Percentiles rank a stretch among this genome's conserved stretches.
Evolutionary conservation across 352 stramenopile species (phyloP).

Genomic region (Peronospora belbahrii): DNA sequence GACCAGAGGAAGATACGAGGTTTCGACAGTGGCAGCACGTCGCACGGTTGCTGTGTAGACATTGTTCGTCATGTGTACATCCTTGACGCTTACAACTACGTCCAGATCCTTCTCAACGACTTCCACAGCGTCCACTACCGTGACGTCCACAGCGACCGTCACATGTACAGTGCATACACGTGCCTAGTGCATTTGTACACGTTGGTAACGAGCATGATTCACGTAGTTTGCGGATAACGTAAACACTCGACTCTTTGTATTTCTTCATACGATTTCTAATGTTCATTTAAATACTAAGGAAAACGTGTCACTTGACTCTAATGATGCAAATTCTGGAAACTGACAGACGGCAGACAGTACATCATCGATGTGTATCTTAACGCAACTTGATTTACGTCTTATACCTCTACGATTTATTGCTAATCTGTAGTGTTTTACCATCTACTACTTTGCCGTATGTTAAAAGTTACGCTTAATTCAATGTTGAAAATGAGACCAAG

Average conservation of each 20-base stretch:
- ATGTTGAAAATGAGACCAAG: too few species aligned
- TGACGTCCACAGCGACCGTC: conserved; percentile 63
- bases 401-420: too few species aligned
- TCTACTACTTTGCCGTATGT: too few species aligned
- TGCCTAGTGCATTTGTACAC: conserved; percentile 40
- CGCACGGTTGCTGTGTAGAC: conserved; percentile 60
- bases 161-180: conserved; percentile 81
- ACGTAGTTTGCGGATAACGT: conserved; percentile 40
- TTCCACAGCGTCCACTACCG: conserved; percentile 41
- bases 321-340: too few species aligned
- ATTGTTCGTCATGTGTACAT: conserved; percentile 54
- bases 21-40: conserved; percentile 77
- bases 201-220: conserved; percentile 65
- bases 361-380: too few species aligned
- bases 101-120: conserved; percentile 52
- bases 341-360: too few species aligned
- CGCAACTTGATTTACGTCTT: too few species aligned
- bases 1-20: conserved; percentile 52
- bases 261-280: background rate
- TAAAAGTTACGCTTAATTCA: too few species aligned
- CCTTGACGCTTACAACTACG: conserved; percentile 54
- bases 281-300: background rate
- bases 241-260: conserved; percentile 6
- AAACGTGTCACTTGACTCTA: too few species aligned
- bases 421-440: too few species aligned